Conservation (phyloP, 306 rosid species). For the Cucurbita argyrosperma region DNA sequence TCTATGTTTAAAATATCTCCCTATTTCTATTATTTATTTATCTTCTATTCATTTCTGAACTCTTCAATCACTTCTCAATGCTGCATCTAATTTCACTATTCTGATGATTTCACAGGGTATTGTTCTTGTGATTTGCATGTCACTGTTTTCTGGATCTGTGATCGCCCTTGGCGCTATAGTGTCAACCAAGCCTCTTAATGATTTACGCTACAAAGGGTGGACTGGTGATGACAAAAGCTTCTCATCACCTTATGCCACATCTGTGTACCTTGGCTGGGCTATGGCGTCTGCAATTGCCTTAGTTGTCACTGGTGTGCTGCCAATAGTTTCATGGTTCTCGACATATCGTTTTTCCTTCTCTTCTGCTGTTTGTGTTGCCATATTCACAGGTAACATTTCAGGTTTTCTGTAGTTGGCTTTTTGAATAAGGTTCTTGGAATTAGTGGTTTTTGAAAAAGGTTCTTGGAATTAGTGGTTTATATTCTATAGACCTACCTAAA, state of each 20-base stretch:
- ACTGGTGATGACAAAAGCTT: slow-evolving; percentile 55
- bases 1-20: background rate
- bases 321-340: slow-evolving; percentile 93
- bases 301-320: slow-evolving; percentile 74
- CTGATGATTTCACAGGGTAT: slow-evolving; percentile 43
- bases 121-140: slow-evolving; percentile 48
- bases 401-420: background rate
- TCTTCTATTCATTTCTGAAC: background rate
- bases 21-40: background rate
- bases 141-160: slow-evolving; percentile 64
- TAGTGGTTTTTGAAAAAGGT: slow-evolving; percentile 3
- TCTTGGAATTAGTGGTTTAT: slow-evolving; percentile 3
- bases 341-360: slow-evolving; percentile 81
- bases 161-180: slow-evolving; percentile 80
- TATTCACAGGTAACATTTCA: slow-evolving; percentile 59
- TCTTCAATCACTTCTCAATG: background rate
- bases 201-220: slow-evolving; percentile 77
- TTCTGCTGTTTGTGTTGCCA: slow-evolving; percentile 69
- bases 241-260: slow-evolving; percentile 72
- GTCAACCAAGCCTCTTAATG: slow-evolving; percentile 89
- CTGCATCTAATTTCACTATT: background rate
- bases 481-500: background rate
- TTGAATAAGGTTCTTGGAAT: slow-evolving; percentile 1
- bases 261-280: slow-evolving; percentile 93
- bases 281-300: slow-evolving; percentile 83